Evolutionary conservation across 2,329 filamentous ascomycete genomes (phyloP), one percentile per base, ranked within the genome.

Genomic region (Colletotrichum viniferum): DNA sequence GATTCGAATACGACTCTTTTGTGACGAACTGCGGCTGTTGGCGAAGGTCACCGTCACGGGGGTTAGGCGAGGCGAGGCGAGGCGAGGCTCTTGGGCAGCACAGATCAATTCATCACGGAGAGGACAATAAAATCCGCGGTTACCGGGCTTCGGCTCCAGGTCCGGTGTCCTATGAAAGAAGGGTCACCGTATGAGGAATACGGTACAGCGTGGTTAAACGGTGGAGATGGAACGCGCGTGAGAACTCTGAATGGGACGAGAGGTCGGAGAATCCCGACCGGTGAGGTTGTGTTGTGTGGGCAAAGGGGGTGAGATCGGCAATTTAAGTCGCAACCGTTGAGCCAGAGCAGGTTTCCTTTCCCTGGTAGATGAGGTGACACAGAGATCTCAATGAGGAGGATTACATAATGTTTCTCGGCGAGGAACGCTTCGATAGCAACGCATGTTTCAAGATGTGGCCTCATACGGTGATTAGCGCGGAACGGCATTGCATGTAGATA

Each of bases 221-320:
- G 43, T 52, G 58, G 43, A 38, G 36, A 55, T 58, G 38, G 65
- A 58, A 48, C 43, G 48, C 28, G 30, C 13, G 24, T n/a, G n/a
- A 7, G 34, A 70, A 73, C 43, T 73, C 58, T 34, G 68, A 14
- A 64, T 73, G 66, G 34, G 66, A 70, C 43, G 66, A 69, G 64
- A 43, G n/a, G 24, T 67, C 58, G 34, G 71, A 36, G 24, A 12
- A 34, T 21, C 18, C 60, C 43, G 58, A 58, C 30, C 52, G n/a
- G 34, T 64, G 34, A 68, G 32, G 36, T 61, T 69, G 21, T 30
- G 16, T 16, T 13, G 36, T 52, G 56, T n/a, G 69, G 26, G 63
- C 43, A 52, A 43, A 66, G 26, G 62, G 32, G 52, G 21, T 26
- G 69, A 16, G 70, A 61, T 73, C 64, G 56, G 65, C 70, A 55